Conservation (phyloP, 2,329 filamentous ascomycete species). For the Cercospora berteroae region DNA sequence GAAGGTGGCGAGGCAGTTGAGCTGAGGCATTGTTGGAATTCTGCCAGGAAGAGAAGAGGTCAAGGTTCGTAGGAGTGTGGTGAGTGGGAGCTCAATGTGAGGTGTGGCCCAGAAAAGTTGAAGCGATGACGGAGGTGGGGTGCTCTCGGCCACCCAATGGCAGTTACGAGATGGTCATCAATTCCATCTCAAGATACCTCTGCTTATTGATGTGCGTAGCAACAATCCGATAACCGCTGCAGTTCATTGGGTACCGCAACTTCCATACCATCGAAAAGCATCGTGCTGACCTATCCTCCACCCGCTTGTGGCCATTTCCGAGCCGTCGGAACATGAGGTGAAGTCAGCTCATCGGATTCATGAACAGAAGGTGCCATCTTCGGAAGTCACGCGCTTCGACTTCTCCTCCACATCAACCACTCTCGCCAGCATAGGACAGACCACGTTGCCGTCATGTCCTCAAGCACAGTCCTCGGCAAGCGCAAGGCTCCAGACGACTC, state of each 20-base stretch:
- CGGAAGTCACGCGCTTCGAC: not conserved
- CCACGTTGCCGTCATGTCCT: not conserved
- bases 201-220: too few relatives aligned
- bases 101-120: not conserved
- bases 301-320: not conserved
- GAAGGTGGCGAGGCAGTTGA: slow-evolving; percentile 52
- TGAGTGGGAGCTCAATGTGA: not conserved
- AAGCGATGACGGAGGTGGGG: slow-evolving; percentile 1
- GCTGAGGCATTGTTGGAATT: slow-evolving; percentile 22
- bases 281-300: not conserved
- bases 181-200: not conserved
- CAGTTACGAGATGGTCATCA: not conserved
- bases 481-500: not conserved
- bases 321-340: not conserved
- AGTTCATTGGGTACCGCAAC: not conserved
- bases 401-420: not conserved
- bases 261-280: not conserved
- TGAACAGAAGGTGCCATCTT: not conserved
- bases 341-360: not conserved
- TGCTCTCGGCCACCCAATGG: not conserved
- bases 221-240: not conserved
- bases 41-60: too few relatives aligned
- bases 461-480: not conserved
- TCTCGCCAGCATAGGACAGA: not conserved
- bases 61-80: too few relatives aligned